A percentile compares a stretch with the other conserved stretches of the same genome.
These are phyloP conservation scores for Penicillium coffeae DNA, from an alignment of 495 filamentous ascomycete species.

Conservation along the genomic window DNA sequence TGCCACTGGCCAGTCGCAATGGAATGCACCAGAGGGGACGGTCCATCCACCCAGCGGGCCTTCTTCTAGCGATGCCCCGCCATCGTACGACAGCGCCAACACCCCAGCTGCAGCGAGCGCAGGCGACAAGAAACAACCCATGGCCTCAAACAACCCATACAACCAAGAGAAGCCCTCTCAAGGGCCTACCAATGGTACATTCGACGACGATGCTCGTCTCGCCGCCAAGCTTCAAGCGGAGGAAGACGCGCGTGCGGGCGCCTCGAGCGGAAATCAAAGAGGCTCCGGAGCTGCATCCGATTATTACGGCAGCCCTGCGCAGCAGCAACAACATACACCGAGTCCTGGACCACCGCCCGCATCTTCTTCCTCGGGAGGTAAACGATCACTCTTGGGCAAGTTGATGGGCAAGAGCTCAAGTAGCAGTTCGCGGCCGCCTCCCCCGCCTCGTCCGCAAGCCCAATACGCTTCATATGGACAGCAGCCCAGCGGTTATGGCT, in stretches of 20 bases:
- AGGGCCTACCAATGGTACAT: constrained; percentile 19
- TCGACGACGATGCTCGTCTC: constrained; percentile 67
- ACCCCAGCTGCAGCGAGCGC: constrained; percentile 27
- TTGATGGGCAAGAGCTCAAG: constrained; percentile 42
- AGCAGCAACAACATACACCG: constrained; percentile 21
- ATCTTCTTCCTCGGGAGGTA: constrained; percentile 24
- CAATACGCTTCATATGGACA: constrained; percentile 26
- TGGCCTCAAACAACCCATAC: constrained; percentile 61
- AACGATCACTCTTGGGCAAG: constrained; percentile 46
- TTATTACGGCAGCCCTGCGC: constrained; percentile 40
- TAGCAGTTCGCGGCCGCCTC: constrained; percentile 12
- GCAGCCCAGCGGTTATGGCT: constrained; percentile 26
- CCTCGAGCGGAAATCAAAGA: constrained; percentile 16
- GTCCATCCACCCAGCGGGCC: constrained; percentile 46
- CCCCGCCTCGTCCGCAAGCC: constrained; percentile 15
- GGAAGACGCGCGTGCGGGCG: constrained; percentile 61
- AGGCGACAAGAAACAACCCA: constrained; percentile 55
- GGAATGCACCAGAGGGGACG: constrained; percentile 70
- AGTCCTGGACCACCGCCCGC: constrained; percentile 18
- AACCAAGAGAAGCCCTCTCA: constrained; percentile 15
- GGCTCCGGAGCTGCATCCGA: constrained; percentile 33
- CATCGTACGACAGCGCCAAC: constrained; percentile 53
- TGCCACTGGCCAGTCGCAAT: constrained; percentile 81
- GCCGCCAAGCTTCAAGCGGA: constrained; percentile 79
- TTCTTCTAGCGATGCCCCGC: constrained; percentile 55